A percentile compares a stretch with the other conserved stretches of the same genome.
phyloP scores from a whole-genome alignment of 352 stramenopile genomes.

The Phytophthora colocasiae region DNA sequence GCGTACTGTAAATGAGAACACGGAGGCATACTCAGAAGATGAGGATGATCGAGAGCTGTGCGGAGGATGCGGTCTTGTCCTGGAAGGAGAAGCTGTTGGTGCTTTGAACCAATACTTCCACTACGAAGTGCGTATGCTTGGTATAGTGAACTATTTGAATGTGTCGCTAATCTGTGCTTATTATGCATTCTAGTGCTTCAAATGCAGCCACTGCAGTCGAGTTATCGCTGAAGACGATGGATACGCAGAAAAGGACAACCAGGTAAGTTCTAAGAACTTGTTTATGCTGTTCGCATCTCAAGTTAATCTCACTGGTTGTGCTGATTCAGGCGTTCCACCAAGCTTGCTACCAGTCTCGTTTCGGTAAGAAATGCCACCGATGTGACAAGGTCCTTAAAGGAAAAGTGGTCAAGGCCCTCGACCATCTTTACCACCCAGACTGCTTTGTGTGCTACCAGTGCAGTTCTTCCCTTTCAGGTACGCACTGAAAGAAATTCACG shows the following conservation, averaged over 20 bases:
- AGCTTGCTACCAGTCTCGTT: conserved; percentile 78
- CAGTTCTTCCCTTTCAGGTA: conserved; percentile 79
- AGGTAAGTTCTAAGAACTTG: conserved; percentile 36
- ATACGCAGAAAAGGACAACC: conserved; percentile 84
- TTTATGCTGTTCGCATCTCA: not conserved
- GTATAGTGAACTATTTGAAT: no score
- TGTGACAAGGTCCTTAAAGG: conserved; percentile 83
- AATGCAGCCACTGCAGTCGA: conserved; percentile 76
- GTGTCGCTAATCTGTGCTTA: not conserved
- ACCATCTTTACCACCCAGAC: conserved; percentile 86
- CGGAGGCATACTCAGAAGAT: conserved; percentile 63
- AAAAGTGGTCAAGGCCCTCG: conserved; percentile 87
- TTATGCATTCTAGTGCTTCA: conserved; percentile 66
- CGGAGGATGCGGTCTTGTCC: conserved; percentile 67
- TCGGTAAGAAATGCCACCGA: conserved; percentile 82
- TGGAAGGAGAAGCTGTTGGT: conserved; percentile 84
- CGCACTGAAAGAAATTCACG: not conserved
- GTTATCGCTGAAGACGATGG: conserved; percentile 82
- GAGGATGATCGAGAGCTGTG: conserved; percentile 79
- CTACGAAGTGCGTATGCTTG: conserved; percentile 57
- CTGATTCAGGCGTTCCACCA: conserved; percentile 73
- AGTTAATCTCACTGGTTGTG: conserved; percentile 8
- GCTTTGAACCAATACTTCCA: conserved; percentile 87
- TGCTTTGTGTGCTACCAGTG: conserved; percentile 87
- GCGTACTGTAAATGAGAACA: conserved; percentile 41